These are phyloP conservation scores for Arabidopsis suecica DNA, from an alignment of 345 rosid genomes.

Conservation along the genomic window DNA sequence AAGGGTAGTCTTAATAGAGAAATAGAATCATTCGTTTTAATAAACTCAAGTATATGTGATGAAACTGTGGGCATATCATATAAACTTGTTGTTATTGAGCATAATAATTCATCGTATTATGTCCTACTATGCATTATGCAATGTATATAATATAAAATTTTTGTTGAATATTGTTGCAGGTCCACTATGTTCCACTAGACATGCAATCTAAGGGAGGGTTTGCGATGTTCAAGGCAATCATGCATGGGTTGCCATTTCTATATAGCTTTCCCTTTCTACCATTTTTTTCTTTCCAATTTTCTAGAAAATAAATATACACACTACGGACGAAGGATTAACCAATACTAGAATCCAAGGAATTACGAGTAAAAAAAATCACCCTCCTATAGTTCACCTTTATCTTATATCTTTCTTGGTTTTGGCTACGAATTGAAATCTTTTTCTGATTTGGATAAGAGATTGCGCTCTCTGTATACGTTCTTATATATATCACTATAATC, in stretches of 20 bases:
- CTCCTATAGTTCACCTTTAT: conserved; percentile 11
- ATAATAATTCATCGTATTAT: conserved; percentile 33
- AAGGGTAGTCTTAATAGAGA: neutral
- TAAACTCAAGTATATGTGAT: conserved; percentile 21
- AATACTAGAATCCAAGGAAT: neutral
- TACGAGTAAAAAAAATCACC: neutral
- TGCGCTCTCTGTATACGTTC: conserved; percentile 6
- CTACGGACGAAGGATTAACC: neutral
- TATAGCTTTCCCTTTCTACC: conserved; percentile 19
- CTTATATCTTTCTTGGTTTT: conserved; percentile 31
- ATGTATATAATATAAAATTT: conserved; percentile 1
- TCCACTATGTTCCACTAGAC: conserved; percentile 40
- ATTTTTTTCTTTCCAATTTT: neutral
- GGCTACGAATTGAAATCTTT: conserved; percentile 40
- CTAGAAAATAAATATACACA: neutral
- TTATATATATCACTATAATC: neutral
- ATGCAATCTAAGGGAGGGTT: conserved; percentile 41
- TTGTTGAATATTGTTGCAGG: conserved; percentile 27
- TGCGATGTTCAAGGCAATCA: conserved; percentile 47
- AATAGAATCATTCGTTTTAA: neutral
- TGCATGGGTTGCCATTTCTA: conserved; percentile 47
- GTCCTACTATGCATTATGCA: conserved; percentile 31
- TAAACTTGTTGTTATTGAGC: conserved; percentile 38
- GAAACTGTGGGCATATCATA: conserved; percentile 45
- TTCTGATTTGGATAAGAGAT: conserved; percentile 40